phyloP scores from a whole-genome alignment of 2,329 filamentous ascomycete species.

The Waltergamsia citrina region DNA sequence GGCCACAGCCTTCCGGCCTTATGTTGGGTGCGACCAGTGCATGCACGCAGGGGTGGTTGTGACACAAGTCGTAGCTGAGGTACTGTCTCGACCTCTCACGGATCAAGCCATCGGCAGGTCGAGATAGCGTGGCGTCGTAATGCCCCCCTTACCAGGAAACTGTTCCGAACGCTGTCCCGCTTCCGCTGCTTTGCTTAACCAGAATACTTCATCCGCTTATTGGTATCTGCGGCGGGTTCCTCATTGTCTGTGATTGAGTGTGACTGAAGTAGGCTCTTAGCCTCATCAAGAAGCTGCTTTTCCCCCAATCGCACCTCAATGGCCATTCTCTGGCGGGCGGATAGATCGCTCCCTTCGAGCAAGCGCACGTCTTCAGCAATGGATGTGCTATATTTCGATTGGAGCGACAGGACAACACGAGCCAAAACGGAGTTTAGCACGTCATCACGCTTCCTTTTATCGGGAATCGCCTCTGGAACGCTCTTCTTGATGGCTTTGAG shows the following conservation, averaged over 20 bases:
- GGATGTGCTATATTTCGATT: constrained; percentile 31
- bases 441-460: constrained; percentile 40
- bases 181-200: no score
- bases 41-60: no score
- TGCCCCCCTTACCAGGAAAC: no score
- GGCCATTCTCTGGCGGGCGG: constrained; percentile 46
- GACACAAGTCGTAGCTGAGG: no score
- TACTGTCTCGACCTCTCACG: no score
- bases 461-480: constrained; percentile 28
- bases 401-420: constrained; percentile 24
- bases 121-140: no score
- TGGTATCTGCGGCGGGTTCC: neutral
- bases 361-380: constrained; percentile 29
- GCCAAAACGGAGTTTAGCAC: constrained; percentile 30
- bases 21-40: no score
- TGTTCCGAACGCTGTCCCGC: no score
- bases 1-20: no score
- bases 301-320: constrained; percentile 61
- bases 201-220: no score
- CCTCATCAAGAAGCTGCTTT: constrained; percentile 54
- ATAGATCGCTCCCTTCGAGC: constrained; percentile 17
- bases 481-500: constrained; percentile 39
- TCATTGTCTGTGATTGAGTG: constrained; percentile 1
- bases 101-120: no score
- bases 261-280: constrained; percentile 26